Conservation (phyloP, 331 rosid genomes). For the Acacia concinna region DNA sequence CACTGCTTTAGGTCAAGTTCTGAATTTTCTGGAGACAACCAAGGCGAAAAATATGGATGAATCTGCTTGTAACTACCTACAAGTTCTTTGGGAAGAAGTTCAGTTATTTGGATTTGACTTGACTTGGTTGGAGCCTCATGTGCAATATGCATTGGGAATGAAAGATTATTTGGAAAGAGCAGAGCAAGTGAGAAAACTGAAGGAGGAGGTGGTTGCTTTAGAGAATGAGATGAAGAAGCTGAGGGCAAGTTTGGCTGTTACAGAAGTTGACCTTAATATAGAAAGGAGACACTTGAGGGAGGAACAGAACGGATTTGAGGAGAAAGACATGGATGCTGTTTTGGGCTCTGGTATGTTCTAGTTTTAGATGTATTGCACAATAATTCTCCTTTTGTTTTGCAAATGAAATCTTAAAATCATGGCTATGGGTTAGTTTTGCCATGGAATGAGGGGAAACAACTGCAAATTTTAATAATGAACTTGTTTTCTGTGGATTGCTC, state of each 20-base stretch:
- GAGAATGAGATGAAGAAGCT: constrained; percentile 28
- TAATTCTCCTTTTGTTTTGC: neutral
- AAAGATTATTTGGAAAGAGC: constrained; percentile 29
- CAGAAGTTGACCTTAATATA: constrained; percentile 24
- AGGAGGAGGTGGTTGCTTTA: constrained; percentile 4
- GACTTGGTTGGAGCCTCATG: constrained; percentile 39
- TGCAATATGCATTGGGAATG: constrained; percentile 30
- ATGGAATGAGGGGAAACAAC: too few species aligned
- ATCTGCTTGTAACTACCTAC: neutral
- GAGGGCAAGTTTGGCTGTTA: constrained; percentile 13
- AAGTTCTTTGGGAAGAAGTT: constrained; percentile 31
- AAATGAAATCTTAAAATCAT: too few species aligned
- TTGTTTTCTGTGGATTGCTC: too few species aligned
- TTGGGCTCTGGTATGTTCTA: constrained; percentile 25
- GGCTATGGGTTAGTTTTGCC: neutral
- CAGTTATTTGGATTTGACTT: constrained; percentile 32
- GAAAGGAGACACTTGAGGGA: constrained; percentile 28
- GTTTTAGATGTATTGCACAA: neutral
- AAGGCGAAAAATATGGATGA: constrained; percentile 18
- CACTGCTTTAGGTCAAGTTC: constrained; percentile 27
- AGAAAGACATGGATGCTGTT: constrained; percentile 23
- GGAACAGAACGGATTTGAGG: constrained; percentile 7
- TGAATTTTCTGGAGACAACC: constrained; percentile 33
- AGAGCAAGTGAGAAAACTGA: constrained; percentile 3
- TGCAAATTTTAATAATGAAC: too few species aligned